Base-by-base conservation (phyloP, 768 basidiomycete genomes). In the Suillus placidus region DNA sequence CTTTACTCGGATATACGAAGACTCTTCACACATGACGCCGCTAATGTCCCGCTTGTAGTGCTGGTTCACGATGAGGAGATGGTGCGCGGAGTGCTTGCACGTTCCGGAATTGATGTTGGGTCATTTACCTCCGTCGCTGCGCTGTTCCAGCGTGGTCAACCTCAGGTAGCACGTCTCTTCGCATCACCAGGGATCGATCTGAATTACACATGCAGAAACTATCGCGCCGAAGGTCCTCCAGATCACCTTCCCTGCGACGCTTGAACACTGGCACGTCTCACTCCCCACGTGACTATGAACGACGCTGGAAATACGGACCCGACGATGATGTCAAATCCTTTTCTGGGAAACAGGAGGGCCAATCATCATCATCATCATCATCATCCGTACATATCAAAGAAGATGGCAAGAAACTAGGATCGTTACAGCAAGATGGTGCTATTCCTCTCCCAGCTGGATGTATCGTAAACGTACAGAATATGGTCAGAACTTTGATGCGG, bases 21-120 rank as follows among this genome's bases (percentile, higher is more conserved):
- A 4, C 37, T 78, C 14, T 68, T 80, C 26, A 35, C 26, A 9
- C 70, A 72, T 16, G 70, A 73, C 40, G 54, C 62, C 1, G 60
- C 65, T 42, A 64, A 66, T 30, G 47, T 66, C 3, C 85, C 85
- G 0, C 70, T 81, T 60, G 69, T 88, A 32, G 71, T 88, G 6
- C 78, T 88, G 8, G 83, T 87, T 4, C 78, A 83, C 51, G 76
- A 83, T 34, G 77, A 81, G 64, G 71, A 78, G 47, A 71, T 80
- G 67, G 78, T 83, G 0, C 69, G 74, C 7, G 76, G 76, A n/a
- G 73, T 81, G 12, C 75, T 88, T 8, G 68, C 68, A 20, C 79
- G 78, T 37, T 74, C 82, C 14, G 82, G 81, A 13, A 72, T 87
- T 20, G 77, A 85, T 43, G 75, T 74, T 9, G 73, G 73, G n/a